These are phyloP conservation scores for Cenococcum geophilum DNA, from an alignment of 495 filamentous ascomycete genomes.

Conservation along the genomic window DNA sequence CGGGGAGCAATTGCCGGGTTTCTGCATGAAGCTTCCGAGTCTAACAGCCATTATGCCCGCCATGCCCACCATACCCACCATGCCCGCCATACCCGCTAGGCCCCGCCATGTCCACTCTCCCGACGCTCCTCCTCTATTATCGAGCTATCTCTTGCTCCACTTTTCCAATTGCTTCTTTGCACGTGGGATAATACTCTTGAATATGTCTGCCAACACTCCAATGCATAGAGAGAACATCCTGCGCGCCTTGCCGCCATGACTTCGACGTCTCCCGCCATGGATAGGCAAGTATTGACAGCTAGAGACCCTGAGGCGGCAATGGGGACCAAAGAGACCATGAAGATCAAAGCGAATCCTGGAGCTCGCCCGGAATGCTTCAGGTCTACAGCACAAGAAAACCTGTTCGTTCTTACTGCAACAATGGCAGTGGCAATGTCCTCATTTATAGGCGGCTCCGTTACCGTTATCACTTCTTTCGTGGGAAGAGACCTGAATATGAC, in stretches of 20 bases:
- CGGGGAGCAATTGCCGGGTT: neutral
- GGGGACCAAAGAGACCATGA: neutral
- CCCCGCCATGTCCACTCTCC: too few species aligned
- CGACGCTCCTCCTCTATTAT: neutral
- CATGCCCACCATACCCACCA: too few species aligned
- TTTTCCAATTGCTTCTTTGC: neutral
- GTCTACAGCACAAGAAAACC: slow-evolving; percentile 57
- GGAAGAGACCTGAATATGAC: slow-evolving; percentile 59
- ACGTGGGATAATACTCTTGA: neutral
- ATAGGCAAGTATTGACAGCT: neutral
- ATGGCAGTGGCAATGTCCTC: slow-evolving; percentile 61
- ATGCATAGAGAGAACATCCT: neutral
- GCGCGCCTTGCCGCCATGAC: neutral
- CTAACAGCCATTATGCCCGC: too few species aligned
- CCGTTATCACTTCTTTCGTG: slow-evolving; percentile 60
- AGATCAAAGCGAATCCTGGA: slow-evolving; percentile 21
- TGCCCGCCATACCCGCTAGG: too few species aligned
- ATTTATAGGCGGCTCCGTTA: slow-evolving; percentile 53
- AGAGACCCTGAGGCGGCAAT: neutral
- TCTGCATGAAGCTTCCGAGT: neutral
- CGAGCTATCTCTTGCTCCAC: neutral
- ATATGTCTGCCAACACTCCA: neutral
- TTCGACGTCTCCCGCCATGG: neutral
- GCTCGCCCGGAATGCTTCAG: slow-evolving; percentile 53
- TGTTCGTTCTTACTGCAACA: slow-evolving; percentile 62